A percentile compares a stretch with the other conserved stretches of the same genome.
These are phyloP conservation scores for Citrus unshiu DNA, from an alignment of 345 rosid species.

Conservation along the genomic window DNA sequence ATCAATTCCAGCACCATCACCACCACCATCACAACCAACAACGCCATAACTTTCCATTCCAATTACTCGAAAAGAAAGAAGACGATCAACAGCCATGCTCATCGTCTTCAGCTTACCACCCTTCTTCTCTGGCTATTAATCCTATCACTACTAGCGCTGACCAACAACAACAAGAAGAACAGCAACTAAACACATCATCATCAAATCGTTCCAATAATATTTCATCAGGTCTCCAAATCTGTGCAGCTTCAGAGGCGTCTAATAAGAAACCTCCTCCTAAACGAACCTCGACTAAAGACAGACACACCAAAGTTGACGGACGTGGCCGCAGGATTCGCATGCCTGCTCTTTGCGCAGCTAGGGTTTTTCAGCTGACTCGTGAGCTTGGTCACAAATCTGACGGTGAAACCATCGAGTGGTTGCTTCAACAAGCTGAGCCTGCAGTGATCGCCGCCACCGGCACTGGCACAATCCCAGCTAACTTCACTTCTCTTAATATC, in stretches of 20 bases:
- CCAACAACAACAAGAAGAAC: slow-evolving; percentile 1
- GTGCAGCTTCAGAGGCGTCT: slow-evolving; percentile 19
- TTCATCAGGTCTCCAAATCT: slow-evolving; percentile 35
- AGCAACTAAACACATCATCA: slow-evolving; percentile 10
- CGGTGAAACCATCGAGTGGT: slow-evolving; percentile 97
- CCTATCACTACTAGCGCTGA: slow-evolving; percentile 4
- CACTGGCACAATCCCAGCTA: slow-evolving; percentile 95
- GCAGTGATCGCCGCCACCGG: slow-evolving; percentile 98
- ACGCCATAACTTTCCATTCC: slow-evolving; percentile 72
- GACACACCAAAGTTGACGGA: slow-evolving; percentile 96
- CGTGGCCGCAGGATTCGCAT: slow-evolving; percentile 95
- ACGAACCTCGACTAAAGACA: slow-evolving; percentile 84
- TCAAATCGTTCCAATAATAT: slow-evolving; percentile 25
- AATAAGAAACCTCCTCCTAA: slow-evolving; percentile 79
- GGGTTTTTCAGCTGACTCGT: slow-evolving; percentile 91
- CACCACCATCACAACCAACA: slow-evolving; percentile 44
- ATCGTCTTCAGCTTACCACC: slow-evolving; percentile 50
- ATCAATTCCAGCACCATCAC: slow-evolving; percentile 32
- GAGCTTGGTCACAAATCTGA: slow-evolving; percentile 95
- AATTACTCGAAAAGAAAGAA: slow-evolving; percentile 79
- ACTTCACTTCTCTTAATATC: slow-evolving; percentile 87
- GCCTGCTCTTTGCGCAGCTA: slow-evolving; percentile 99
- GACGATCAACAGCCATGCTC: slow-evolving; percentile 53
- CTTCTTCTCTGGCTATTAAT: slow-evolving; percentile 45
- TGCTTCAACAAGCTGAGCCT: slow-evolving; percentile 98